Base-by-base conservation (phyloP, 2,329 filamentous ascomycete genomes). In the Talaromyces funiculosus region DNA sequence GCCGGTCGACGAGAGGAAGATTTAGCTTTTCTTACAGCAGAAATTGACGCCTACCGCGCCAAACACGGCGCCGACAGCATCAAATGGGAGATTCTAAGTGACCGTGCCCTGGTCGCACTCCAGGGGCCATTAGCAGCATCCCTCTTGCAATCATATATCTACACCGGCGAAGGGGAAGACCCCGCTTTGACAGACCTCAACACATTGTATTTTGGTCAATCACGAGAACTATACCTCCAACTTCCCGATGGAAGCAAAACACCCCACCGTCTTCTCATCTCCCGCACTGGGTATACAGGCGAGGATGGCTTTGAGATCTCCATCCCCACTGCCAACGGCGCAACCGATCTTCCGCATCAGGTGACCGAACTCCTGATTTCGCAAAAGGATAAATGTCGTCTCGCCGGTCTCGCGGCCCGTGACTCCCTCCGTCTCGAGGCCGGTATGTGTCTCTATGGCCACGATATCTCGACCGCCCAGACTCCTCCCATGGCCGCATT, bases 361-460 rank as follows among this genome's bases (percentile, higher is more conserved):
- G 82, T 92, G 42, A 87, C 90, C 4, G 82, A 92, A 72, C 80
- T 85, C 24, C 81, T 96, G 24, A 83, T 96, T 51, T 74, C 81
- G 42, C 79, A 83, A 33, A 80, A 81, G 0, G 87, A 87, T 26
- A 84, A 86, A 10, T 80, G 96, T 16, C 88, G 89, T 69, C 84
- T 96, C 49, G 92, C 93, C 1, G 94, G 94, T 3, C 84, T 99
- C 0, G 94, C 92, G 9, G 91, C 94, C 2, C 86, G 94, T 65
- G 94, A 99, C 75, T 95, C 89, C 63, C 85, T 99, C 62, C 87
- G 94, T 51, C 86, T 99, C 31, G 94, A 99, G 79, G 94, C 94
- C 0, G 94, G 94, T 63, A 96, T 99, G 93, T 99, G 94, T 76
- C 83, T 99, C n/a, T 99, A 99, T 78, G 94, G 94, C n/a, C 91